phyloP scores from a whole-genome alignment of 2,329 filamentous ascomycete genomes.

The Hymenoscyphus albidus region DNA sequence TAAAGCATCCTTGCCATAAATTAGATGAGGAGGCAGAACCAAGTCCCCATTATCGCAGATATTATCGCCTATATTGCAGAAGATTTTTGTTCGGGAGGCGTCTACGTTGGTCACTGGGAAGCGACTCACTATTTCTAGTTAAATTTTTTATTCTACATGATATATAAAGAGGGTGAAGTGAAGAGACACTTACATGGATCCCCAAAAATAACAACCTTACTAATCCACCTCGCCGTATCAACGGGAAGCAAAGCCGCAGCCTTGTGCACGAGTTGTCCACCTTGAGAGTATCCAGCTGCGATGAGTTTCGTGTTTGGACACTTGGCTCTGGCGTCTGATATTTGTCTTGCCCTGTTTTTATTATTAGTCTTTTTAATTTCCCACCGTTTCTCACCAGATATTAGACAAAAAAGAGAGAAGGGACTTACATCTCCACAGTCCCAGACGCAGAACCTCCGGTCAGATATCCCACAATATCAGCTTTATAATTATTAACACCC shows the following conservation, averaged over 20 bases:
- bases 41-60: conserved; percentile 47
- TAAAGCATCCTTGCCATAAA: conserved; percentile 37
- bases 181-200: conserved; percentile 37
- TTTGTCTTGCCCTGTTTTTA: conserved; percentile 29
- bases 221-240: conserved; percentile 33
- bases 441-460: conserved; percentile 27
- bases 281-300: conserved; percentile 42
- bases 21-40: conserved; percentile 39
- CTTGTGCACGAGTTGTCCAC: conserved; percentile 43
- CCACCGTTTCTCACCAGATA: not conserved
- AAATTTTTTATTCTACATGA: not conserved
- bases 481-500: conserved; percentile 33
- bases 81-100: conserved; percentile 37
- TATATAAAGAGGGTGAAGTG: not conserved
- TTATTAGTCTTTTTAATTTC: conserved; percentile 1
- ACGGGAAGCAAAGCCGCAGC: conserved; percentile 35
- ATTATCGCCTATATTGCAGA: conserved; percentile 47
- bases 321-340: conserved; percentile 32
- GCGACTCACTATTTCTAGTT: conserved; percentile 19
- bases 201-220: conserved; percentile 42
- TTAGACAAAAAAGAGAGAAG: not conserved
- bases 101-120: conserved; percentile 25
- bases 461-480: conserved; percentile 32
- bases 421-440: conserved; percentile 28
- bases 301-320: conserved; percentile 40